Evolutionary conservation across 768 basidiomycete genomes (phyloP), one percentile per base, ranked within the genome.

Genomic region (Leucosporidium yakuticum): DNA sequence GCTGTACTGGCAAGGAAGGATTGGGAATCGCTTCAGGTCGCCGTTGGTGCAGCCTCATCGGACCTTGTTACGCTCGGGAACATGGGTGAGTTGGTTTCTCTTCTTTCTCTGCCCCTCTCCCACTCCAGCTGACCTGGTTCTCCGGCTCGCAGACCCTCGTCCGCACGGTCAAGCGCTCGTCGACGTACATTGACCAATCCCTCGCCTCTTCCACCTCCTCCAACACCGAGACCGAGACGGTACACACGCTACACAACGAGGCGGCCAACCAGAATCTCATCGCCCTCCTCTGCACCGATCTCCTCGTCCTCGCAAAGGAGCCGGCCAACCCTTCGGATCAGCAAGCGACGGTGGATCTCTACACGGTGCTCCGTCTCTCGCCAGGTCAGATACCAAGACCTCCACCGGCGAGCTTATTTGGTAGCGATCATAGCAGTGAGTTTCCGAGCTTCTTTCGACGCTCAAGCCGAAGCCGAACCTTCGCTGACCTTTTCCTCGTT

Each of bases 21-120:
- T 99, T 74, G 83, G 88, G 49, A 90, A 91, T 25, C 89, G 86
- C 77, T 97, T 96, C 78, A 93, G 92, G 12, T 94, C 91, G 67
- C 94, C 96, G n/a, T 82, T 99, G 48, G 96, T 99, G 47, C 96
- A 98, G 78, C 96, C 96, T 12, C 96, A 99, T 80, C 86, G 94
- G 47, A 88, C 90, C 66, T 85, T 99, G 47, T 88, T 99, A 65
- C 89, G 95, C 86, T 94, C 94, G 93, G 78, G 85, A 87, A 1
- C 83, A 85, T 34, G 84, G 89, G 20, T 85, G 87, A 11, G 91
- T 91, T 74, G 91, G 94, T 77, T 85, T 88, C 6, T 49, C 39
- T 34, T 20, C 36, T 15, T 44, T 15, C 39, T 44, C 39, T 3
- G 11, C 39, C 12, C 34, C 19, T 58, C 65, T 29, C 74, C 74